Conservation (phyloP, 2,329 filamentous ascomycete species). For the Pseudogymnoascus sp. region DNA sequence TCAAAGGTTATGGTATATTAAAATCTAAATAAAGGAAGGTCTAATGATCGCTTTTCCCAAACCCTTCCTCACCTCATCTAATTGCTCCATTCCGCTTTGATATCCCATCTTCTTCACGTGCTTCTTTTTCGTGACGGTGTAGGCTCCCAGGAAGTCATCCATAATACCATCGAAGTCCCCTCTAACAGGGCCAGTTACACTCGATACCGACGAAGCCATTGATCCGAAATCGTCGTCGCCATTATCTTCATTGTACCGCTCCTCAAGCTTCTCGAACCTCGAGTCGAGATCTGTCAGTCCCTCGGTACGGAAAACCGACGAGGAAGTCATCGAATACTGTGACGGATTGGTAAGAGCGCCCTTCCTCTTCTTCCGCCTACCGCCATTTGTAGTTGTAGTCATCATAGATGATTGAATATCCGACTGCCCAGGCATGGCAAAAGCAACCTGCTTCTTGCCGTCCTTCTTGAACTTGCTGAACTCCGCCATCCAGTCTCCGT, state of each 20-base stretch:
- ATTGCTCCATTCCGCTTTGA: constrained; percentile 74
- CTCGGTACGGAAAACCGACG: constrained; percentile 79
- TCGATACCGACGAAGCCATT: constrained; percentile 59
- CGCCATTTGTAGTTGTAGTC: constrained; percentile 71
- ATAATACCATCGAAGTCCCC: constrained; percentile 83
- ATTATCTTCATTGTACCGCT: constrained; percentile 63
- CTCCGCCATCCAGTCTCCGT: constrained; percentile 82
- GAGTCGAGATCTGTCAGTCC: constrained; percentile 78
- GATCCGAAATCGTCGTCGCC: constrained; percentile 56
- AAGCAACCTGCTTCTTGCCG: constrained; percentile 43
- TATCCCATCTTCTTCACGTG: constrained; percentile 73
- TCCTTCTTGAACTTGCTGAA: constrained; percentile 94
- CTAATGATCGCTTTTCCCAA: constrained; percentile 67
- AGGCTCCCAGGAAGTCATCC: constrained; percentile 81
- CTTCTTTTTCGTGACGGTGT: constrained; percentile 65
- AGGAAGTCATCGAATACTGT: constrained; percentile 86
- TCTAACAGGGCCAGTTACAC: constrained; percentile 60
- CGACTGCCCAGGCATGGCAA: constrained; percentile 43
- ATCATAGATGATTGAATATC: constrained; percentile 64
- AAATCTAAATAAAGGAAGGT: constrained; percentile 9
- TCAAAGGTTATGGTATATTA: not conserved
- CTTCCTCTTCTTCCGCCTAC: constrained; percentile 88
- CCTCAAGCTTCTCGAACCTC: constrained; percentile 85
- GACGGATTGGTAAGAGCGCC: constrained; percentile 84
- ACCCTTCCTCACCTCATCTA: constrained; percentile 80